phyloP scores from a whole-genome alignment of 2,329 filamentous ascomycete genomes.

The Beauveria brongniartii region DNA sequence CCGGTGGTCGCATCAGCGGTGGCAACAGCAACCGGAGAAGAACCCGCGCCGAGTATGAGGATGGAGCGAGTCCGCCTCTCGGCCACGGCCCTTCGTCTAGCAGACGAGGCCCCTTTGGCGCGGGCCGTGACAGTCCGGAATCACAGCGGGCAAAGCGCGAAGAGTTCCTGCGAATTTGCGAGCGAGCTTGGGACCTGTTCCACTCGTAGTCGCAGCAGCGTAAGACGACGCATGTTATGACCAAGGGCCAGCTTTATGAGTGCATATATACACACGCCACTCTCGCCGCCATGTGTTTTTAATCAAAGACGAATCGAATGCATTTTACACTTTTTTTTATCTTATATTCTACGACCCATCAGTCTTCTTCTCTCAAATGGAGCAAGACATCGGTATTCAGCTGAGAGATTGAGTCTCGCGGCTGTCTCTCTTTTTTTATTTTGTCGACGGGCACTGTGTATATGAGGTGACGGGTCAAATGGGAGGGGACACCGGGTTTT shows the following conservation, averaged over 20 bases:
- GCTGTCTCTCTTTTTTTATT: not conserved
- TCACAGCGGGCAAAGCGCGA: conserved; percentile 81
- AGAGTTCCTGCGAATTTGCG: conserved; percentile 80
- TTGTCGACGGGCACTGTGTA: not conserved
- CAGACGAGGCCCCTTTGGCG: conserved; percentile 65
- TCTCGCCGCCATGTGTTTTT: conserved; percentile 1
- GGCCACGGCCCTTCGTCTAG: conserved; percentile 60
- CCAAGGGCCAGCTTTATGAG: conserved; percentile 14
- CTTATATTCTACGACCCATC: not conserved
- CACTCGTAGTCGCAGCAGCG: conserved; percentile 57
- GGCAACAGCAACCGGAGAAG: conserved; percentile 53
- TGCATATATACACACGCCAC: not conserved
- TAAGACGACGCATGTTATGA: conserved; percentile 13
- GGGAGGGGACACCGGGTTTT: not conserved
- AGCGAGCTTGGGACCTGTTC: conserved; percentile 92
- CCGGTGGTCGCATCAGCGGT: conserved; percentile 40
- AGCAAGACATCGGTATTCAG: not conserved
- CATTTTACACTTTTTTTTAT: not conserved
- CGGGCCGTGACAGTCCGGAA: conserved; percentile 75
- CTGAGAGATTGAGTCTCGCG: not conserved
- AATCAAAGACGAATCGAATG: conserved; percentile 6
- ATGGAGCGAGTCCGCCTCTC: conserved; percentile 78
- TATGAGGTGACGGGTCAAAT: not conserved
- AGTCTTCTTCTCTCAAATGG: not conserved
- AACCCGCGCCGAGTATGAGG: conserved; percentile 84